phyloP scores from a whole-genome alignment of 345 rosid genomes.

The Isatis tinctoria region DNA sequence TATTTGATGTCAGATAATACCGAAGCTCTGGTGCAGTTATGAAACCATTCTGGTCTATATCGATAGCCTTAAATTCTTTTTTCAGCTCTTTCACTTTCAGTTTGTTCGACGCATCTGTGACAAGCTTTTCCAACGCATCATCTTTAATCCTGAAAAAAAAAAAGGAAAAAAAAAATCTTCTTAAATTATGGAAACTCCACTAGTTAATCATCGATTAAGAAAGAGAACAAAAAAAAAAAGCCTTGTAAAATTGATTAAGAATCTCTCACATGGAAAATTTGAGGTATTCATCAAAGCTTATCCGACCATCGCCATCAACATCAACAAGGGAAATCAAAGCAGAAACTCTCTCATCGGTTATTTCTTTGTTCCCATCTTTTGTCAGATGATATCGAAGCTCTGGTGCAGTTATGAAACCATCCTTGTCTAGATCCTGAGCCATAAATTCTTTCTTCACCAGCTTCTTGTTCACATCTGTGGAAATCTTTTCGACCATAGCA shows the following conservation, averaged over 20 bases:
- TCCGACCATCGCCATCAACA: slow-evolving; percentile 55
- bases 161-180: background rate
- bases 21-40: slow-evolving; percentile 50
- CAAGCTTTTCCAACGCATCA: background rate
- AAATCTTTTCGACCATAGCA: background rate
- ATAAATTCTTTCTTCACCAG: slow-evolving; percentile 44
- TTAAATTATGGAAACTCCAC: too few species aligned
- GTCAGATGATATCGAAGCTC: slow-evolving; percentile 53
- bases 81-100: slow-evolving; percentile 12
- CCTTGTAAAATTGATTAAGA: too few species aligned
- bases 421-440: slow-evolving; percentile 45
- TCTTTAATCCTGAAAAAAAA: background rate
- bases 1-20: slow-evolving; percentile 45
- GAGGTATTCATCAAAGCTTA: slow-evolving; percentile 46
- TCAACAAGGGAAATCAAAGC: slow-evolving; percentile 43
- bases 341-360: slow-evolving; percentile 48
- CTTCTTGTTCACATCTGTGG: background rate
- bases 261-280: slow-evolving; percentile 40
- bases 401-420: slow-evolving; percentile 47
- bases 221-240: too few species aligned
- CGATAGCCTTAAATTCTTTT: slow-evolving; percentile 42
- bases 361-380: slow-evolving; percentile 42
- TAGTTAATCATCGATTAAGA: background rate
- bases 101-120: background rate
- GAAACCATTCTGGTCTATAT: slow-evolving; percentile 51